Evolutionary conservation across 495 filamentous ascomycete species (phyloP).

Genomic region (Bacidia rubella): DNA sequence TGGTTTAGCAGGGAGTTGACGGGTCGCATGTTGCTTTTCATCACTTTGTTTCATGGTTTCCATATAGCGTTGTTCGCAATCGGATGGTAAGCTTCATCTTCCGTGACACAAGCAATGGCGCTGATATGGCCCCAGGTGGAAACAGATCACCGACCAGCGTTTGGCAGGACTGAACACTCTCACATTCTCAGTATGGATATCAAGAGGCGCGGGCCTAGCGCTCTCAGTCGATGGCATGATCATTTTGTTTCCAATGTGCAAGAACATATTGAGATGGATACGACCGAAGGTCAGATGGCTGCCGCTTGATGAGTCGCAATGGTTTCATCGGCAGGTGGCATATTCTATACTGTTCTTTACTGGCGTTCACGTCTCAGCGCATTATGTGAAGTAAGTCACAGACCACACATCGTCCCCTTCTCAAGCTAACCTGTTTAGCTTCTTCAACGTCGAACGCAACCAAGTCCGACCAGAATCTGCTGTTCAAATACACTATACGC

Average conservation of each 20-base stretch:
- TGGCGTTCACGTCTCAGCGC: slow-evolving; percentile 58
- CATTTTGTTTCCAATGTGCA: slow-evolving; percentile 88
- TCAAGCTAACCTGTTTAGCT: too few relatives aligned
- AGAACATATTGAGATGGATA: slow-evolving; percentile 70
- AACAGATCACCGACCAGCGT: slow-evolving; percentile 51
- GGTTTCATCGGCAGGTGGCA: slow-evolving; percentile 93
- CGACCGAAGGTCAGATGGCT: slow-evolving; percentile 80
- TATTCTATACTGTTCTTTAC: slow-evolving; percentile 78
- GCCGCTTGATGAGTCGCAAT: slow-evolving; percentile 86
- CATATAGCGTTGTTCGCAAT: slow-evolving; percentile 71
- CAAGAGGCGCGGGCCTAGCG: slow-evolving; percentile 76
- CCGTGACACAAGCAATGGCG: not conserved
- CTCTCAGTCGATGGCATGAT: slow-evolving; percentile 73
- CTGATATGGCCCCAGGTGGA: slow-evolving; percentile 42
- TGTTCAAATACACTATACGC: slow-evolving; percentile 83
- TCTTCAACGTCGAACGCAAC: slow-evolving; percentile 84
- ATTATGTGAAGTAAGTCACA: slow-evolving; percentile 97
- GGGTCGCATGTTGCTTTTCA: slow-evolving; percentile 58
- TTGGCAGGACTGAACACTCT: slow-evolving; percentile 71
- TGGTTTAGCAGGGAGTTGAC: slow-evolving; percentile 37
- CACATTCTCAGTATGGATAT: slow-evolving; percentile 85
- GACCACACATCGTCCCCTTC: not conserved
- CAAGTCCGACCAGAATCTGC: slow-evolving; percentile 72
- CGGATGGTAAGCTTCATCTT: slow-evolving; percentile 59
- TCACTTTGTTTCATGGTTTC: slow-evolving; percentile 69